These are phyloP conservation scores for Fusarium zealandicum DNA, from an alignment of 2,329 filamentous ascomycete species.

Conservation along the genomic window DNA sequence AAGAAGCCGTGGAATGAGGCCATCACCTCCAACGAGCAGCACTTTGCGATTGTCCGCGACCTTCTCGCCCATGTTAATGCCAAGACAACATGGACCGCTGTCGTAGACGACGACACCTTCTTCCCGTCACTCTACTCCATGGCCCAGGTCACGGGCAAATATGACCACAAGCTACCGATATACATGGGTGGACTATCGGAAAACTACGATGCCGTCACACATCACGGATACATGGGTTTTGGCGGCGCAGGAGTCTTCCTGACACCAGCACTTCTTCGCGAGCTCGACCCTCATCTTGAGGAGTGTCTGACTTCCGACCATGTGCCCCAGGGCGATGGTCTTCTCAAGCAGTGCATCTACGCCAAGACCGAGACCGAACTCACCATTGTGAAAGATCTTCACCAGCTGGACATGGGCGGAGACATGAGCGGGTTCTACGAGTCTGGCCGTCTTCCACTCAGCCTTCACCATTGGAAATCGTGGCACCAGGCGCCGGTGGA, in stretches of 20 bases:
- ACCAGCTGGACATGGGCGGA: conserved; percentile 63
- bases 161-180: conserved; percentile 56
- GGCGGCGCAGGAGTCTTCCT: conserved; percentile 68
- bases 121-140: conserved; percentile 63
- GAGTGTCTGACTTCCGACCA: conserved; percentile 52
- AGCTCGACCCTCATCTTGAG: conserved; percentile 57
- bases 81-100: conserved; percentile 60
- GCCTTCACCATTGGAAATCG: conserved; percentile 69
- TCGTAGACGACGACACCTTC: conserved; percentile 71
- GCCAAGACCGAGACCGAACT: conserved; percentile 60
- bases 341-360: conserved; percentile 65
- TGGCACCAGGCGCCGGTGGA: conserved; percentile 62
- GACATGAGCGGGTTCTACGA: conserved; percentile 68
- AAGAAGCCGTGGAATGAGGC: conserved; percentile 44
- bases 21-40: conserved; percentile 59
- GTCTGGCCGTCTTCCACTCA: conserved; percentile 60
- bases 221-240: conserved; percentile 66
- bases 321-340: conserved; percentile 57
- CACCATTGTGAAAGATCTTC: conserved; percentile 62
- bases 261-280: conserved; percentile 57
- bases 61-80: conserved; percentile 54
- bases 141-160: conserved; percentile 53
- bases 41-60: conserved; percentile 62
- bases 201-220: conserved; percentile 57
- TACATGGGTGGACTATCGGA: conserved; percentile 68